Evolutionary conservation across 345 rosid species (phyloP).

Genomic region (Lepidium sativum): DNA sequence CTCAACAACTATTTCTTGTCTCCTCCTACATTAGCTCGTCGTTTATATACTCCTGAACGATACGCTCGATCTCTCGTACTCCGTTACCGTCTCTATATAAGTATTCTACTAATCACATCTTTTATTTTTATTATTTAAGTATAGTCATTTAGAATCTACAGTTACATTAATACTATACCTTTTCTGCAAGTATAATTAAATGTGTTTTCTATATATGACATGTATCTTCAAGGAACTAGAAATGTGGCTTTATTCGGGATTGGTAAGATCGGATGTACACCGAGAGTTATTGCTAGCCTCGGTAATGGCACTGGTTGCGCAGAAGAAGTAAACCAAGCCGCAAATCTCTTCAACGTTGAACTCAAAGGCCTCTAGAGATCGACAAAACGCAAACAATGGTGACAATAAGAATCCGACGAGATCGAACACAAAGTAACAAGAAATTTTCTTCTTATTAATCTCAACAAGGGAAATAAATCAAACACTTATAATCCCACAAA

Average conservation of each 20-base stretch:
- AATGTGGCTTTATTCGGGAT: slow-evolving; percentile 28
- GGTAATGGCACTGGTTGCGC: slow-evolving; percentile 21
- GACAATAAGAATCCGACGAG: too few relatives aligned
- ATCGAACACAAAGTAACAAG: too few relatives aligned
- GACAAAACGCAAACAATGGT: too few relatives aligned
- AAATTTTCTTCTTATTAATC: too few relatives aligned
- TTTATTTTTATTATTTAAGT: too few relatives aligned
- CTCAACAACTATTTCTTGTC: slow-evolving; percentile 47
- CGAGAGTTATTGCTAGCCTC: not conserved
- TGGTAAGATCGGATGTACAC: slow-evolving; percentile 28
- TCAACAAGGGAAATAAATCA: too few relatives aligned
- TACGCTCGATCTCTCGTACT: slow-evolving; percentile 21
- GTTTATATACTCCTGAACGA: slow-evolving; percentile 11
- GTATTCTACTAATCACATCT: not conserved
- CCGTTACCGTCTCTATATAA: slow-evolving; percentile 16
- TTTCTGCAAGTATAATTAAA: too few relatives aligned
- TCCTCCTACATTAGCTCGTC: not conserved
- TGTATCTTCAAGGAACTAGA: slow-evolving; percentile 26
- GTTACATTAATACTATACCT: too few relatives aligned
- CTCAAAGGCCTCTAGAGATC: slow-evolving; percentile 22
- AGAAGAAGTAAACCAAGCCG: slow-evolving; percentile 29
- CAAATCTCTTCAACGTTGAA: slow-evolving; percentile 7
- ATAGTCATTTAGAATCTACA: not conserved
- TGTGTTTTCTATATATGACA: not conserved
- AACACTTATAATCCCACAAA: too few relatives aligned